Evolutionary conservation across 1,284 basidiomycete species (phyloP).

Genomic region (Ganoderma lucidum): DNA sequence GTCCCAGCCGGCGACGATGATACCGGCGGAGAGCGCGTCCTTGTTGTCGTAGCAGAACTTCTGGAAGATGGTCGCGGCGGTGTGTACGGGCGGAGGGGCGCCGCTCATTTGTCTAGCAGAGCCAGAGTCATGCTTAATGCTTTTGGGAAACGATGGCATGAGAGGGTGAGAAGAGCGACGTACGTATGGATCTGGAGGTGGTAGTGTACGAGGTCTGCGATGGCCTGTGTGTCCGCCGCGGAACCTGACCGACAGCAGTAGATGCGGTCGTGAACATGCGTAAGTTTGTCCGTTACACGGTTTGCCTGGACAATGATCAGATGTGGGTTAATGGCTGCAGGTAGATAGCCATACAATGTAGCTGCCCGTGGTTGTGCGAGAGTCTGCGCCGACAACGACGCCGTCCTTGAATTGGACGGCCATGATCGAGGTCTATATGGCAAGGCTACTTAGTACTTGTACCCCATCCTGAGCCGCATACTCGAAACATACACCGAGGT

Average conservation of each 20-base stretch:
- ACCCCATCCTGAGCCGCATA: not conserved
- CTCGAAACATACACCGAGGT: constrained; percentile 81
- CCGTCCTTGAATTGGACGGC: constrained; percentile 96
- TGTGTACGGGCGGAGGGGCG: constrained; percentile 79
- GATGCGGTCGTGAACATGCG: constrained; percentile 96
- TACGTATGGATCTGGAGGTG: constrained; percentile 85
- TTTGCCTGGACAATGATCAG: constrained; percentile 71
- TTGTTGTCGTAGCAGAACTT: constrained; percentile 96
- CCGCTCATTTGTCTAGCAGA: constrained; percentile 70
- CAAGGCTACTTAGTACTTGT: not conserved
- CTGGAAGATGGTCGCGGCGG: constrained; percentile 89
- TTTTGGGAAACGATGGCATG: not conserved
- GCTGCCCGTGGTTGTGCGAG: constrained; percentile 94
- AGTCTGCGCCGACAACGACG: constrained; percentile 97
- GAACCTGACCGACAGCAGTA: constrained; percentile 99
- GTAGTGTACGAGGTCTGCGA: constrained; percentile 94
- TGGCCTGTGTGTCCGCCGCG: constrained; percentile 97
- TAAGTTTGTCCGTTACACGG: constrained; percentile 98
- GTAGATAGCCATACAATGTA: constrained; percentile 79
- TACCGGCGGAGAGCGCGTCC: constrained; percentile 88
- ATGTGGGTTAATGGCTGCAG: not conserved
- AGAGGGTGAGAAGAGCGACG: constrained; percentile 33
- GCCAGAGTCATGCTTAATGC: not conserved
- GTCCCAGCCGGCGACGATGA: constrained; percentile 99
- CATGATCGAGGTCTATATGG: constrained; percentile 94